phyloP scores from a whole-genome alignment of 2,329 filamentous ascomycete species.

The Bipolaris bicolor region DNA sequence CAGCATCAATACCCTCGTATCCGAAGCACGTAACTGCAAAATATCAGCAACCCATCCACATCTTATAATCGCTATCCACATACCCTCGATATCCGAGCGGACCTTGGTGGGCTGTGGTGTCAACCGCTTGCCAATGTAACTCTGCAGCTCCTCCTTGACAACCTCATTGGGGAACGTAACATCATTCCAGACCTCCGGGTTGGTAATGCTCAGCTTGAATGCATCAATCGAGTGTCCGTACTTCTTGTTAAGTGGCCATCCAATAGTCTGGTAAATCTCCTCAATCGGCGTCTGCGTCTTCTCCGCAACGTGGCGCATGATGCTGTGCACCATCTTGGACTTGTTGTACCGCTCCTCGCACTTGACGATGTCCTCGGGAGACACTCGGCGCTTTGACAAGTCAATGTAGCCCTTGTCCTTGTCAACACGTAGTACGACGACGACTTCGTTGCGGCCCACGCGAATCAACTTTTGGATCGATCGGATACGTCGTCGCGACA shows the following conservation, averaged over 20 bases:
- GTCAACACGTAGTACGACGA: conserved; percentile 97
- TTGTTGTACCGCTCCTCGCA: conserved; percentile 99
- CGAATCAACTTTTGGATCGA: conserved; percentile 99
- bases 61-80: conserved; percentile 68
- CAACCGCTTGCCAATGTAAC: conserved; percentile 95
- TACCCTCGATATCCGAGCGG: conserved; percentile 85
- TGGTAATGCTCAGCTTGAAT: conserved; percentile 99
- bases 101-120: conserved; percentile 99
- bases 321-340: conserved; percentile 98
- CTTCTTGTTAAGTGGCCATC: conserved; percentile 97
- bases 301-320: conserved; percentile 98
- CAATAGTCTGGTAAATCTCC: conserved; percentile 89
- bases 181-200: conserved; percentile 94
- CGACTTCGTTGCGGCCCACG: conserved; percentile 96
- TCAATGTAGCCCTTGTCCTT: conserved; percentile 99
- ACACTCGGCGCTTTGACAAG: conserved; percentile 97
- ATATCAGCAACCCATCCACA: conserved; percentile 15
- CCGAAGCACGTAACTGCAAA: conserved; percentile 59
- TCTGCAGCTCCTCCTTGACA: conserved; percentile 86
- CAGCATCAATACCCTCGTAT: conserved; percentile 97
- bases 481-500: conserved; percentile 96
- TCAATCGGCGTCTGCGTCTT: conserved; percentile 96
- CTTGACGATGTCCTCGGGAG: conserved; percentile 95
- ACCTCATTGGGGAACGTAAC: conserved; percentile 85
- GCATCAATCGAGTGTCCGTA: conserved; percentile 96